Conservation (phyloP, 768 basidiomycete species). For the Cystobasidium tubakii region DNA sequence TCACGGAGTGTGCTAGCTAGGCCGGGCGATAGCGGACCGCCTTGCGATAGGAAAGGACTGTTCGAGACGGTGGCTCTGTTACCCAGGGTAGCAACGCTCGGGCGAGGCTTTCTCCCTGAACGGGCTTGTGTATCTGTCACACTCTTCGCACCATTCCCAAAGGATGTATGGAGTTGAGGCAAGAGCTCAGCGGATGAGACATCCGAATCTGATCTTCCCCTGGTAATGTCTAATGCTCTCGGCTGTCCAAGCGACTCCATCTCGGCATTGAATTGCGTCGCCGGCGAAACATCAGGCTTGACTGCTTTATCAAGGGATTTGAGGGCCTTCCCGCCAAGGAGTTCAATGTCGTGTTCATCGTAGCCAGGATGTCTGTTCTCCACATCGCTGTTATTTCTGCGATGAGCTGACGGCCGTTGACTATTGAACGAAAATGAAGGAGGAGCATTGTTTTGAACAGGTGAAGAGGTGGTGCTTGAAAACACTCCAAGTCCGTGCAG, state of each 20-base stretch:
- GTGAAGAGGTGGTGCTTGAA: background rate
- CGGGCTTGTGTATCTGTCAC: background rate
- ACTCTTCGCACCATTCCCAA: background rate
- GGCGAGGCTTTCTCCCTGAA: background rate
- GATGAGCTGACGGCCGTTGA: background rate
- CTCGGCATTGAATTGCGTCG: conserved; percentile 34
- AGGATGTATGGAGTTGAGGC: background rate
- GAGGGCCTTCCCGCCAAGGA: background rate
- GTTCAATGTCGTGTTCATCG: background rate
- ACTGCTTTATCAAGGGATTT: background rate
- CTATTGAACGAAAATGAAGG: background rate
- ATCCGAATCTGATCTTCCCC: conserved; percentile 14
- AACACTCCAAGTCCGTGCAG: conserved; percentile 27
- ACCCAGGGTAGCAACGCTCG: conserved; percentile 29
- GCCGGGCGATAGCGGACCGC: background rate
- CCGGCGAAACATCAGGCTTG: conserved; percentile 23
- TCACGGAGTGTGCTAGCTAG: conserved; percentile 1
- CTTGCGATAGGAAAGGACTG: conserved; percentile 35
- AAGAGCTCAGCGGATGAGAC: conserved; percentile 7
- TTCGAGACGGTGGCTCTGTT: conserved; percentile 22
- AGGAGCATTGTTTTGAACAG: background rate
- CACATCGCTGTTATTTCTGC: conserved; percentile 21
- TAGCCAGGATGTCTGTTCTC: conserved; percentile 15
- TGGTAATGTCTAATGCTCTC: conserved; percentile 19
- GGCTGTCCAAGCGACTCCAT: conserved; percentile 25